These are phyloP conservation scores for Thecaphora thlaspeos DNA, from an alignment of 1,284 basidiomycete genomes.

Conservation along the genomic window DNA sequence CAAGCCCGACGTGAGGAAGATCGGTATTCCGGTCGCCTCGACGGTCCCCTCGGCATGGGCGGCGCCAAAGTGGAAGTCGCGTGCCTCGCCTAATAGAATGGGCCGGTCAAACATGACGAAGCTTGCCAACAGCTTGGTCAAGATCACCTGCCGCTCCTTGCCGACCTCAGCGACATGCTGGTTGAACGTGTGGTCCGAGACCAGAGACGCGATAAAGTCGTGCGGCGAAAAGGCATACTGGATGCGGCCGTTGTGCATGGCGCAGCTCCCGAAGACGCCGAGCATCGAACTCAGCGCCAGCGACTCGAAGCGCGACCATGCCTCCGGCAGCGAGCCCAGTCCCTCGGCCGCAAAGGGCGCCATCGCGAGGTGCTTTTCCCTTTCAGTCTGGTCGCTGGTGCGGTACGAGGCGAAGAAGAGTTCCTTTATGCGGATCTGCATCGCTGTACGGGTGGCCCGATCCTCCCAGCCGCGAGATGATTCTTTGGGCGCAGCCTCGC, in stretches of 20 bases:
- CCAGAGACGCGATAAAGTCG: conserved; percentile 22
- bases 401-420: no score
- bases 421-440: no score
- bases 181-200: conserved; percentile 8
- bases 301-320: conserved; percentile 32
- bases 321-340: conserved; percentile 16
- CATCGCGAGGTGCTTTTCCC: not conserved
- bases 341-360: not conserved
- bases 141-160: conserved; percentile 1
- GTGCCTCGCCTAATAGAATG: not conserved
- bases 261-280: conserved; percentile 23
- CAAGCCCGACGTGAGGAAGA: conserved; percentile 28
- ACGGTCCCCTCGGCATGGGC: conserved; percentile 10
- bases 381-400: not conserved
- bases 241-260: conserved; percentile 29
- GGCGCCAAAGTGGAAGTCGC: conserved; percentile 6
- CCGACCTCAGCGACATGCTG: not conserved
- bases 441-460: no score
- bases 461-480: no score
- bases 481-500: no score
- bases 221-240: conserved; percentile 30
- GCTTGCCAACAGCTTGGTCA: conserved; percentile 13
- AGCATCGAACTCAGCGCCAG: conserved; percentile 24
- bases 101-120: conserved; percentile 30
- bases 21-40: conserved; percentile 27